These are phyloP conservation scores for Naganishia liquefaciens DNA, from an alignment of 1,284 basidiomycete genomes.

Conservation along the genomic window DNA sequence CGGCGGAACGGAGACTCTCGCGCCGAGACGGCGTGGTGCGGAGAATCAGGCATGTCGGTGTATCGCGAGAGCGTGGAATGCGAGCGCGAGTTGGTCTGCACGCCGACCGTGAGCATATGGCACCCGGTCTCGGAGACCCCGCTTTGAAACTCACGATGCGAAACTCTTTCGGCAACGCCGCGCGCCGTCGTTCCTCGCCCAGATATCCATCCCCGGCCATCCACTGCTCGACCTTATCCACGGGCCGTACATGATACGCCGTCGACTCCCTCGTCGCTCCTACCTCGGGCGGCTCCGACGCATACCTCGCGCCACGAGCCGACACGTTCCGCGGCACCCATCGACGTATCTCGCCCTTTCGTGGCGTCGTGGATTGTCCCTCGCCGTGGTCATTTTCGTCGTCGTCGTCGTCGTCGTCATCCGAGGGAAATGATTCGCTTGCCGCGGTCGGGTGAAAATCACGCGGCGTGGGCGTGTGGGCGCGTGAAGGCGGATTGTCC, in stretches of 20 bases:
- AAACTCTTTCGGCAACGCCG: slow-evolving; percentile 26
- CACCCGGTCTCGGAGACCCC: too few species aligned
- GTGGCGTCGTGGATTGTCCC: slow-evolving; percentile 16
- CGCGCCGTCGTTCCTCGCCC: not conserved
- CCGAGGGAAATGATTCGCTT: slow-evolving; percentile 1
- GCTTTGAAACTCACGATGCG: slow-evolving; percentile 2
- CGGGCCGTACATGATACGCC: not conserved
- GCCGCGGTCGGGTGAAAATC: slow-evolving; percentile 2
- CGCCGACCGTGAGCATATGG: not conserved
- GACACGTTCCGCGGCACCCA: slow-evolving; percentile 6
- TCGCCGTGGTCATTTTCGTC: not conserved
- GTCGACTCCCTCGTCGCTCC: not conserved
- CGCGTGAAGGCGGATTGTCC: slow-evolving; percentile 6
- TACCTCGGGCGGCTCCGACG: slow-evolving; percentile 18
- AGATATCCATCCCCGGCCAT: not conserved
- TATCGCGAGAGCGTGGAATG: slow-evolving; percentile 7
- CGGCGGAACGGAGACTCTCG: not conserved
- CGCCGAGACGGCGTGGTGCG: not conserved
- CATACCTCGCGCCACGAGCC: not conserved
- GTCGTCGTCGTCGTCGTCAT: not conserved
- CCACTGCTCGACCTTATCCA: slow-evolving; percentile 27
- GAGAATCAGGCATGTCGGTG: not conserved
- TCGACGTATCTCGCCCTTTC: slow-evolving; percentile 10
- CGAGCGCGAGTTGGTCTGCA: not conserved
- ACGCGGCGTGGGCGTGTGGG: slow-evolving; percentile 9